Percentiles rank a stretch among this genome's conserved stretches.
Conservation (phyloP, 208 protist species). For the Acanthamoeba royreba region DNA sequence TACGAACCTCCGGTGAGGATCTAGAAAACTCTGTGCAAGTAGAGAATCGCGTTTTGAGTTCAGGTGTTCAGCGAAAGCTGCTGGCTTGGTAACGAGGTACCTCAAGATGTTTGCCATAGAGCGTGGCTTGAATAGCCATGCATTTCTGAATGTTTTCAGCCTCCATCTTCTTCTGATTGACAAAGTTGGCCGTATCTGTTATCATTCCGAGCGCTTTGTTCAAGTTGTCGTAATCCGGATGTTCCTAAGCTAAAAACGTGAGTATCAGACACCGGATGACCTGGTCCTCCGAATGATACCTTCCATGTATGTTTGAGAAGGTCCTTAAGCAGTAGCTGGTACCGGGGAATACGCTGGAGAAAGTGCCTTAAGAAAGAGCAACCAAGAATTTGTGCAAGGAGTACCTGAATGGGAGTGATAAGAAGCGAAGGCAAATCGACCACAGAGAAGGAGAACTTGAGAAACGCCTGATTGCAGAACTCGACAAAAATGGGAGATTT, state of each 20-base stretch:
- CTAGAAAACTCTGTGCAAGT: background rate
- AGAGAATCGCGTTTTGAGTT: background rate
- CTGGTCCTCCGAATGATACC: too few relatives aligned
- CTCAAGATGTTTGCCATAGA: background rate
- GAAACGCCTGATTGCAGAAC: background rate
- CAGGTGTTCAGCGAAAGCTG: too few relatives aligned
- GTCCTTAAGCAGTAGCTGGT: background rate
- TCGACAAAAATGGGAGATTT: background rate
- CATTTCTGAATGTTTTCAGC: background rate
- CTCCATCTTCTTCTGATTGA: background rate
- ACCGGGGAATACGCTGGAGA: background rate
- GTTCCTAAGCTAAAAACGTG: background rate
- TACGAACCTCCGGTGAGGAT: background rate
- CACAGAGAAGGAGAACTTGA: background rate
- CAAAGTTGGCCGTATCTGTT: background rate
- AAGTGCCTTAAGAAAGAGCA: too few relatives aligned
- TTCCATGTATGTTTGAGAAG: background rate
- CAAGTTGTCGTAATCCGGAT: background rate
- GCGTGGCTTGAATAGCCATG: background rate
- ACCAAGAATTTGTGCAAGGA: too few relatives aligned
- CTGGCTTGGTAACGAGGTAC: background rate
- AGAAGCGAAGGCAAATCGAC: background rate
- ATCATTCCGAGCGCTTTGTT: background rate
- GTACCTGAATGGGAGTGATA: background rate
- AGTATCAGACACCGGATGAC: too few relatives aligned